These are phyloP conservation scores for Aquanectria penicillioides DNA, from an alignment of 2,329 filamentous ascomycete species.

Conservation along the genomic window DNA sequence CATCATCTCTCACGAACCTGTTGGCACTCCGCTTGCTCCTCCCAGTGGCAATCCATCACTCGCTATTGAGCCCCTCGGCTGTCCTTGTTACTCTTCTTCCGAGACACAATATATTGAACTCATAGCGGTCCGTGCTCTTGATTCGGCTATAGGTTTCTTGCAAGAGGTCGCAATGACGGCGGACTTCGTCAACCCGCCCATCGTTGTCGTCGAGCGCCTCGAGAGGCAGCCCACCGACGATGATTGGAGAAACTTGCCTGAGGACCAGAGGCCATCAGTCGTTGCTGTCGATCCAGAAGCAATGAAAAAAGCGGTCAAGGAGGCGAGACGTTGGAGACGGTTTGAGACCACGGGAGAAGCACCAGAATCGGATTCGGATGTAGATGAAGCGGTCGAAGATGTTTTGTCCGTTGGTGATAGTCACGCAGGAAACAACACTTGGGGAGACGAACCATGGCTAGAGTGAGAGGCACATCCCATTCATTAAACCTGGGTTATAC, in stretches of 20 bases:
- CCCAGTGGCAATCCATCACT: constrained; percentile 58
- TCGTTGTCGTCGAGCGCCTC: constrained; percentile 43
- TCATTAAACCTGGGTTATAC: constrained; percentile 32
- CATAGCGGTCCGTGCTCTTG: constrained; percentile 67
- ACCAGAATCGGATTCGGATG: constrained; percentile 37
- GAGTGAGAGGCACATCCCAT: constrained; percentile 10
- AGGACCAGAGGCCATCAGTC: constrained; percentile 44
- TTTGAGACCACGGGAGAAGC: constrained; percentile 43
- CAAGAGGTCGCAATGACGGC: constrained; percentile 59
- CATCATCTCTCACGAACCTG: constrained; percentile 59
- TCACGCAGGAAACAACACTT: background rate
- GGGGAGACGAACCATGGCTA: background rate
- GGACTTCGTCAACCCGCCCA: constrained; percentile 52
- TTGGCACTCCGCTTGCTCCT: constrained; percentile 64
- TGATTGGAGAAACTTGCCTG: constrained; percentile 44
- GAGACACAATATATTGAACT: constrained; percentile 68
- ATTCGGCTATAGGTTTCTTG: constrained; percentile 69
- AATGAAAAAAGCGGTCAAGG: constrained; percentile 38
- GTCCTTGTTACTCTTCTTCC: constrained; percentile 76
- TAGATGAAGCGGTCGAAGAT: constrained; percentile 26
- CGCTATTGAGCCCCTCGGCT: constrained; percentile 61
- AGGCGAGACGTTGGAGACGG: constrained; percentile 38
- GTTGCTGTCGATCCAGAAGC: constrained; percentile 24
- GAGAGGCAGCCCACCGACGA: constrained; percentile 37
- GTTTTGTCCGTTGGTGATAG: background rate